A percentile compares a stretch with the other conserved stretches of the same genome.
Conservation (phyloP, 805 yeast species). For the Schwanniomyces sp. region DNA sequence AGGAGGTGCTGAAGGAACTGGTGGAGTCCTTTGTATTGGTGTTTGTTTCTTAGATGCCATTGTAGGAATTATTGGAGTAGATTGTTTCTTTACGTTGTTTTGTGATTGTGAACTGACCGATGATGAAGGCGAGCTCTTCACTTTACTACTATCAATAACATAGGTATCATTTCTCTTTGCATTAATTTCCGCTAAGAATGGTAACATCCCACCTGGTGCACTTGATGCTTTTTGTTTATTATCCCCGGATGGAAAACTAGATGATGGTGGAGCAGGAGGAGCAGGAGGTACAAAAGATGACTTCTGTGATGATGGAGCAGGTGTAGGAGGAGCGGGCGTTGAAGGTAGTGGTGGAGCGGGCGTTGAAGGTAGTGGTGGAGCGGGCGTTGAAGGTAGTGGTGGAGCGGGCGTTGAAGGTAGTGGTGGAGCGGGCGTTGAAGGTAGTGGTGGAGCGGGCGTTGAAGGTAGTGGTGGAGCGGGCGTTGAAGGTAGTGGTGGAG, state of each 20-base stretch:
- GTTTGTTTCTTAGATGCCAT: too few relatives aligned
- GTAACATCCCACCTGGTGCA: constrained; percentile 42
- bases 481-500: constrained; percentile 14
- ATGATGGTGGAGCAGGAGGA: constrained; percentile 14
- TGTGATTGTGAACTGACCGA: background rate
- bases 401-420: constrained; percentile 14
- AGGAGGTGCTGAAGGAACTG: constrained; percentile 16
- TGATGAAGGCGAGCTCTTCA: background rate
- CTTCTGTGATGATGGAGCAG: constrained; percentile 21
- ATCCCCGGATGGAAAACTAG: constrained; percentile 12
- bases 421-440: constrained; percentile 7
- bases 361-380: constrained; percentile 10
- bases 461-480: constrained; percentile 11
- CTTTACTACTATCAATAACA: constrained; percentile 41
- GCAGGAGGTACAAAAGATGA: constrained; percentile 15
- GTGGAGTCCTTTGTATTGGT: constrained; percentile 3
- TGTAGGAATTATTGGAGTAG: background rate
- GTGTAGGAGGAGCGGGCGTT: constrained; percentile 8
- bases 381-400: constrained; percentile 17
- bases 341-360: constrained; percentile 15
- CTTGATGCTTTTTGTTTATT: constrained; percentile 10
- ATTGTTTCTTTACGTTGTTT: background rate
- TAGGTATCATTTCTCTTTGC: constrained; percentile 51
- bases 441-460: constrained; percentile 5
- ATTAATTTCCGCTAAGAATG: constrained; percentile 60